Base-by-base conservation (phyloP, 116 monocot genomes). In the Iris pallida region DNA sequence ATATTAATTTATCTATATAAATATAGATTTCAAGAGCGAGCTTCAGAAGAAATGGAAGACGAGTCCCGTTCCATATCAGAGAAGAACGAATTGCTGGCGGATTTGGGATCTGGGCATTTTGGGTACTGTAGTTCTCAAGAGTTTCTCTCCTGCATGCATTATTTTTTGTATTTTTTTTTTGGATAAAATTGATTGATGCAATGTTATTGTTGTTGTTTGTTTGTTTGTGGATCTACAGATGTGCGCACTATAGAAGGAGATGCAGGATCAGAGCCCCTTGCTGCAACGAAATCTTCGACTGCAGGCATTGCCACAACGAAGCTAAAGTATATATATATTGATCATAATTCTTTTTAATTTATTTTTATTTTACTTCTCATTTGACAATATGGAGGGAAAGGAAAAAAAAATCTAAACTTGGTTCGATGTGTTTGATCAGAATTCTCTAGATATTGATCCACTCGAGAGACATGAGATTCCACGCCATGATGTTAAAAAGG, bases 301-400 rank as follows among this genome's bases (percentile, higher is more conserved):
- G 91, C 74, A 81, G 91, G 78, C 88, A 88, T 66, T 92, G 91
- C 78, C 91, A 92, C 59, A 92, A 92, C 55, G 88, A 92, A 71
- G 78, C 74, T 12, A 92, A 92, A 76, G 91, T 88, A 59, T 45
- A 11, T 75, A 10, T 41, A 62, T 64, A 13, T 14, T 67, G 41
- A 16, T 18, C 14, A 30, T 0, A 30, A 30, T 30, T 30, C n/a
- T 41, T 19, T 59, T 53, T 61, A 5, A 13, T 60, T 65, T 15
- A 4, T 55, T 19, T 46, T 9, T 16, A 6, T 54, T 55, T 43
- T 30, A 30, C 3, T 30, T 30, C 30, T 30, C 30, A 30, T 30
- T 30, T 30, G 30, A 30, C 7, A 7, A n/a, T 7, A 4, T 40
- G 18, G 12, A 30, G 30, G 13, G n/a, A n/a, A n/a, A n/a, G n/a